Evolutionary conservation across 2,329 filamentous ascomycete genomes (phyloP), one percentile per base, ranked within the genome.

Genomic region (Rutstroemia sp.): DNA sequence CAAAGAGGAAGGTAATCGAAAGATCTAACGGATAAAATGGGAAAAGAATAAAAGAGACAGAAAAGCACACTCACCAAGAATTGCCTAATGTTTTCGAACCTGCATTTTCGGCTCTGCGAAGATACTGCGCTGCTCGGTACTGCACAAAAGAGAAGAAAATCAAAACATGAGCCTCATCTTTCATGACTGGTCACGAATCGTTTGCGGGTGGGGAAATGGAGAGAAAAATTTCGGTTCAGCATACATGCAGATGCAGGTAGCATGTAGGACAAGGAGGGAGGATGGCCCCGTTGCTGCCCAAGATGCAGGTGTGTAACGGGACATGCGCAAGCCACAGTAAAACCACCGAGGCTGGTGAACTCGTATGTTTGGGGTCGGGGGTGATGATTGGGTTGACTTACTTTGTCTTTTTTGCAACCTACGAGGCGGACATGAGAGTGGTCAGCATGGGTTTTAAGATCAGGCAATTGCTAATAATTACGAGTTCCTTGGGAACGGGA

Each of bases 61-160:
- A 34, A 34, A 19, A 19, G 2, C 30, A 4, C 30, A 34, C 88
- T 73, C 85, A 96, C 92, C 94, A 99, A 66, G 89, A 88, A 75
- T 97, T 96, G 60, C 94, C 94, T 62, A 97, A 77, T 55, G 84
- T 91, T 77, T 95, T 96, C 73, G 86, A 88, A 51, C 92, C 92
- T 69, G 86, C 88, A 68, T 89, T 79, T 74, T 97, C 94, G 39
- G 94, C 92, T 67, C 92, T 80, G 67, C 92, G 89, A 72, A 96
- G 90, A 75, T 96, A 96, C 73, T 88, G 89, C 64, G 94, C 92
- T 66, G 94, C 80, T 65, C 79, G 81, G 75, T 83, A 89, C 88
- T 92, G 71, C 65, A 60, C 52, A 52, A 57, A 59, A 53, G 52
- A 57, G 58, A 57, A 12, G 19, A 17, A 44, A 44, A 51, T 45